A percentile compares a stretch with the other conserved stretches of the same genome.
phyloP scores from a whole-genome alignment of 768 basidiomycete genomes.

The Leccinum boreale region DNA sequence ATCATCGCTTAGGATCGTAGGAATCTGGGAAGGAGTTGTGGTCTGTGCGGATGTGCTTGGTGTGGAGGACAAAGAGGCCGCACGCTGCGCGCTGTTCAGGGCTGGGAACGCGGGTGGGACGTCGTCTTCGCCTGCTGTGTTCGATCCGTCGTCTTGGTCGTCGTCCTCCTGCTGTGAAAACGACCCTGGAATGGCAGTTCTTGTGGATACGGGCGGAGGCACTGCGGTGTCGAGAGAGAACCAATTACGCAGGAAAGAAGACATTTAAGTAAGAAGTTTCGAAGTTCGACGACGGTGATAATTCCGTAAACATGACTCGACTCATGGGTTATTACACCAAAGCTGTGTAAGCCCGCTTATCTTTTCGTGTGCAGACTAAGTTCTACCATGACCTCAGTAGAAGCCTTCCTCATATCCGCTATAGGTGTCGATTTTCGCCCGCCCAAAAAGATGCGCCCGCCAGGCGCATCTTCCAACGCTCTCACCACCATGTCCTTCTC shows the following conservation, averaged over 20 bases:
- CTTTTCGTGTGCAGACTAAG: too few relatives aligned
- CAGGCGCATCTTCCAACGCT: constrained; percentile 34
- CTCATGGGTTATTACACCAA: too few relatives aligned
- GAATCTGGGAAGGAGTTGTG: constrained; percentile 6
- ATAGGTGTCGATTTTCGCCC: background rate
- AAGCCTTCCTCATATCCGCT: constrained; percentile 17
- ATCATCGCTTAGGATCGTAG: constrained; percentile 42
- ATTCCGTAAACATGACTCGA: too few relatives aligned
- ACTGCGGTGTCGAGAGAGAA: constrained; percentile 35
- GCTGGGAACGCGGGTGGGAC: constrained; percentile 72
- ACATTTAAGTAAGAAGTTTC: background rate
- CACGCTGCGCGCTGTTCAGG: constrained; percentile 68
- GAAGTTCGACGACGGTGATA: too few relatives aligned
- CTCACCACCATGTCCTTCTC: constrained; percentile 33
- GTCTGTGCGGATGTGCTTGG: background rate
- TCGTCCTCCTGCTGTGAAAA: constrained; percentile 23
- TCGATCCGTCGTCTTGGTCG: constrained; percentile 37
- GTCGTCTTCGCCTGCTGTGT: constrained; percentile 49
- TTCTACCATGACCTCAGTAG: background rate
- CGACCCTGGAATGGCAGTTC: constrained; percentile 19
- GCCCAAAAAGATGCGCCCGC: constrained; percentile 30
- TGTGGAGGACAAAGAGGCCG: constrained; percentile 24
- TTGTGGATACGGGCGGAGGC: constrained; percentile 1
- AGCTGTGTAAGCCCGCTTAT: too few relatives aligned
- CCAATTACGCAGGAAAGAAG: constrained; percentile 62